Conservation (phyloP, 345 rosid species). For the Euphorbia tirucalli region DNA sequence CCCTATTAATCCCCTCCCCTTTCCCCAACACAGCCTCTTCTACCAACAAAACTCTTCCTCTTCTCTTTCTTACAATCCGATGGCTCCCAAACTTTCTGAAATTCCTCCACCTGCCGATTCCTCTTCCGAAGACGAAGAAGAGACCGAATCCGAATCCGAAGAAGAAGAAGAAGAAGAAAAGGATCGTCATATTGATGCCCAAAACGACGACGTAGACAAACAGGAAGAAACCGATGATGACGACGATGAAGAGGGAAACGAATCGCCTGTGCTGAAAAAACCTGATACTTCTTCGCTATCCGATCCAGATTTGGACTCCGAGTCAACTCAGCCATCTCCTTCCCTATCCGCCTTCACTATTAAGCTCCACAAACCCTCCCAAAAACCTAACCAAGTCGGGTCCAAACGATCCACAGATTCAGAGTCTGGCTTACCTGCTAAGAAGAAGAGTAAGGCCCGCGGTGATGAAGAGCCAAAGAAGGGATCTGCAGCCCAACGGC, state of each 20-base stretch:
- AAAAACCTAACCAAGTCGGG: constrained; percentile 1
- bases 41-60: neutral
- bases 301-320: constrained; percentile 34
- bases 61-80: neutral
- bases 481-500: constrained; percentile 27
- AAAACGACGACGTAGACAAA: constrained; percentile 19
- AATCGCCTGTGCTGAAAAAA: constrained; percentile 7
- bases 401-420: constrained; percentile 17
- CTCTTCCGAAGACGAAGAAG: constrained; percentile 36
- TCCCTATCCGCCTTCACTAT: constrained; percentile 25
- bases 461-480: constrained; percentile 18
- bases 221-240: neutral
- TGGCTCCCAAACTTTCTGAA: constrained; percentile 29
- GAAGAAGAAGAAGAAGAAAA: neutral
- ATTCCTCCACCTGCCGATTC: constrained; percentile 34
- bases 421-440: neutral
- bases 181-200: neutral
- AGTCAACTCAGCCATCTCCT: constrained; percentile 27
- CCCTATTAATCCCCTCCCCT: too few species aligned
- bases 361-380: constrained; percentile 26
- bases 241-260: neutral
- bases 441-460: constrained; percentile 23
- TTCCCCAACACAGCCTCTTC: neutral
- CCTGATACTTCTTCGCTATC: constrained; percentile 12
- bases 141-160: neutral